Base-by-base conservation (phyloP, 192 early-diverging fungal species). In the Cladochytrium replicatum region DNA sequence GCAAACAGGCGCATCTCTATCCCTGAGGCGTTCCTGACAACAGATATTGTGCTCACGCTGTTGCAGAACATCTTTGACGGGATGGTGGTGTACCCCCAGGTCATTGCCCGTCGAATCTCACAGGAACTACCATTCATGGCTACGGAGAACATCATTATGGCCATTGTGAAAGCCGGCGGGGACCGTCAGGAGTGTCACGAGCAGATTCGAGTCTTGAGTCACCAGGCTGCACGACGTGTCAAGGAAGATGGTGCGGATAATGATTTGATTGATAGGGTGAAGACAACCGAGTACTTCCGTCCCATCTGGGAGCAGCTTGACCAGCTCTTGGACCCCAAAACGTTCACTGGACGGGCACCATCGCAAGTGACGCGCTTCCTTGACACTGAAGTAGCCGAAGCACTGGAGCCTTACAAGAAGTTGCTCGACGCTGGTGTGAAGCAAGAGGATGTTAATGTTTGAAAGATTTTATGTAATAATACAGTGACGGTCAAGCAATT, bases 81-180 rank as follows among this genome's bases (percentile, higher is more conserved):
- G 28, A 74, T 98, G 64, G 95, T 98, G 2, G 95, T 98, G 0
- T 98, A 98, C 64, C 92, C 92, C 42, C 77, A 88, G 66, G 88
- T 93, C 34, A 98, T 98, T 64, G 77, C 71, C 29, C 82, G 86
- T 29, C 81, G 89, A 26, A 96, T 98, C 67, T 50, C 64, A 46
- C 88, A 91, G 67, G 95, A 98, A 65, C 70, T 98, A 32, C 95
- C 95, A 39, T 98, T 98, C 67, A 98, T 96, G 95, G 95, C 95
- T 13, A 98, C 95, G 19, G 95, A 98, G 67, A 98, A 98, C 71
- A 77, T 98, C 43, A 98, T 98, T 67, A 98, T 98, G 93, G 92
- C 87, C 29, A 92, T 95, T 83, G 92, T 96, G 31, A 90, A 91
- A 75, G 85, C 82, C 61, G 91, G 89, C 30, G 95, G 89, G 25